These are phyloP conservation scores for Fomitopsis pinicola DNA, from an alignment of 1,284 basidiomycete genomes.

Conservation along the genomic window DNA sequence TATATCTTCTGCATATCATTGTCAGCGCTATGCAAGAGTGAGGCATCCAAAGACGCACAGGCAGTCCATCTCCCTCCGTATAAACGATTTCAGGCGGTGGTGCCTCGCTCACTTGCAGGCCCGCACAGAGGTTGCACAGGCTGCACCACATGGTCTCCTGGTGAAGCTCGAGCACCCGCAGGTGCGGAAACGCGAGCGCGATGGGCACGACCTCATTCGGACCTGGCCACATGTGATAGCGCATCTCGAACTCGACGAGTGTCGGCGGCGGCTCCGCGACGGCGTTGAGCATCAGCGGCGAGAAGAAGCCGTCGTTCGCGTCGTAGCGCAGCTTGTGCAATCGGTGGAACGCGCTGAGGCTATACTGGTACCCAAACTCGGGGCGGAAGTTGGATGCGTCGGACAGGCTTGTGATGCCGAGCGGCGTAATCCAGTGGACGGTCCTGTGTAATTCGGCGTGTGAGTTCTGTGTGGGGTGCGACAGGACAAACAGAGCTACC, in stretches of 20 bases:
- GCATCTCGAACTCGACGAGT: conserved; percentile 13
- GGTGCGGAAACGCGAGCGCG: conserved; percentile 7
- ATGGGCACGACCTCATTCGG: conserved; percentile 10
- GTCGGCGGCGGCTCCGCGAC: background rate
- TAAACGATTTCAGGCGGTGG: conserved; percentile 12
- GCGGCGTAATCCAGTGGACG: conserved; percentile 6
- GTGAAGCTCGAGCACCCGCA: conserved; percentile 12
- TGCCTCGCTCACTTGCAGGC: conserved; percentile 11
- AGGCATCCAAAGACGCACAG: conserved; percentile 6
- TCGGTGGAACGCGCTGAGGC: conserved; percentile 10
- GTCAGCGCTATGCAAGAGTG: background rate
- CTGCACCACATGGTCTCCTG: conserved; percentile 17
- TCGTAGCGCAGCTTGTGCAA: conserved; percentile 15
- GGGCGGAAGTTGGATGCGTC: background rate
- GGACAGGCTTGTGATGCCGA: background rate
- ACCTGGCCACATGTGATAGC: conserved; percentile 17
- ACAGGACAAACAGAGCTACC: background rate
- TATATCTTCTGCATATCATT: conserved; percentile 7
- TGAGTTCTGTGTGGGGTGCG: background rate
- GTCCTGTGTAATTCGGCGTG: conserved; percentile 9
- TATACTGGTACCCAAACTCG: background rate
- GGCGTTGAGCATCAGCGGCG: conserved; percentile 11
- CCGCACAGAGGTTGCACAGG: conserved; percentile 15
- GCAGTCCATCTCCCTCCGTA: conserved; percentile 12
- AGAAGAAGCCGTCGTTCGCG: conserved; percentile 9